Percentiles rank a stretch among this genome's conserved stretches.
Evolutionary conservation across 371 early-diverging fungal species (phyloP).

Genomic region (Umbelopsis sp.): DNA sequence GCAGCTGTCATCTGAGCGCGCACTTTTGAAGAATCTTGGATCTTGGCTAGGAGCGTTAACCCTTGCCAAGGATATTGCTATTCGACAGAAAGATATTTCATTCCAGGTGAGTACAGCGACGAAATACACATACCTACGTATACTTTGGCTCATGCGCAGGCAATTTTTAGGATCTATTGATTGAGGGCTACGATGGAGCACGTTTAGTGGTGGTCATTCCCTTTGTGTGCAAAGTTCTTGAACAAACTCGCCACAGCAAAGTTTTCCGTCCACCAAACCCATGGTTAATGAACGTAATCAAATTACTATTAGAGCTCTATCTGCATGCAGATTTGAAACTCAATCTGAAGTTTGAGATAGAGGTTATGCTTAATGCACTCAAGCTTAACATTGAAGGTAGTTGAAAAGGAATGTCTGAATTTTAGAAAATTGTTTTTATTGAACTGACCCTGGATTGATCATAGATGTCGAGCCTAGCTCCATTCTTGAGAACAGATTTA

Average conservation of each 20-base stretch:
- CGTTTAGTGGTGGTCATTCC: slow-evolving; percentile 94
- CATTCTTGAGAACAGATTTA: slow-evolving; percentile 63
- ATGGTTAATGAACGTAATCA: slow-evolving; percentile 94
- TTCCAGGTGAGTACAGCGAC: slow-evolving; percentile 70
- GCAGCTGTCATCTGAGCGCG: slow-evolving; percentile 84
- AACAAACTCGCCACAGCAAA: slow-evolving; percentile 79
- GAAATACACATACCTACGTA: not conserved
- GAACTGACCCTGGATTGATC: not conserved
- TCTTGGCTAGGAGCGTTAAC: slow-evolving; percentile 96
- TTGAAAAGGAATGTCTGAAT: not conserved
- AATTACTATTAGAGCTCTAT: slow-evolving; percentile 90
- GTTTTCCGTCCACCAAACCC: slow-evolving; percentile 96
- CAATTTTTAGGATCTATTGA: slow-evolving; percentile 69
- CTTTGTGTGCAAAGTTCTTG: slow-evolving; percentile 96
- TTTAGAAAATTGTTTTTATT: slow-evolving; percentile 29
- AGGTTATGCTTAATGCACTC: slow-evolving; percentile 90
- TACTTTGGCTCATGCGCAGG: not conserved
- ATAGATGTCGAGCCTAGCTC: slow-evolving; percentile 78
- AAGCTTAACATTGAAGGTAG: slow-evolving; percentile 74
- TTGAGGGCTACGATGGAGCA: slow-evolving; percentile 85
- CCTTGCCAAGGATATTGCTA: slow-evolving; percentile 88
- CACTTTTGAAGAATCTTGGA: slow-evolving; percentile 91
- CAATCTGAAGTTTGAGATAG: slow-evolving; percentile 95
- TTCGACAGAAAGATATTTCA: slow-evolving; percentile 90
- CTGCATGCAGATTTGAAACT: slow-evolving; percentile 90